Evolutionary conservation across 768 basidiomycete species (phyloP).

Genomic region (Artomyces pyxidatus): DNA sequence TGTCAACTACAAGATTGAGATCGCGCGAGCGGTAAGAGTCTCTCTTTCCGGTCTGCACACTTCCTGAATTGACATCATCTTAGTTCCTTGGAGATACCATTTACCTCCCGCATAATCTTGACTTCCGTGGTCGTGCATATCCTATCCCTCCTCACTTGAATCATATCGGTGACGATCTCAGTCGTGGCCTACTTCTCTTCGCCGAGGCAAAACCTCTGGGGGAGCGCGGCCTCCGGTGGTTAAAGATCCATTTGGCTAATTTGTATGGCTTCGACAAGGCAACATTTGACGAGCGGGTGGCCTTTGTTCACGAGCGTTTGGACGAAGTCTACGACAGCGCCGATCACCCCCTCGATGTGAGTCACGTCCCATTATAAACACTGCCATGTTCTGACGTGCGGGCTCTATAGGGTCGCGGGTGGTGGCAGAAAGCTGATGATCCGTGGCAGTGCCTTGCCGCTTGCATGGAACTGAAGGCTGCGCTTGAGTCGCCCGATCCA

Average conservation of each 20-base stretch:
- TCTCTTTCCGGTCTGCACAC: not conserved
- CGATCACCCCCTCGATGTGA: slow-evolving; percentile 64
- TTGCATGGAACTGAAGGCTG: slow-evolving; percentile 81
- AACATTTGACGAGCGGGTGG: slow-evolving; percentile 85
- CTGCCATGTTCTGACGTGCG: slow-evolving; percentile 3
- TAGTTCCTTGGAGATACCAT: slow-evolving; percentile 84
- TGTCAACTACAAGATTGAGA: slow-evolving; percentile 95
- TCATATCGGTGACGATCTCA: slow-evolving; percentile 92
- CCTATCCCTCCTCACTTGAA: slow-evolving; percentile 93
- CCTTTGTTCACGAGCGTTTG: slow-evolving; percentile 64
- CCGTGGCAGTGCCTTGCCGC: slow-evolving; percentile 97
- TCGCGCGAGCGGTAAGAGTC: slow-evolving; percentile 73
- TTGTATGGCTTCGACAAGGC: slow-evolving; percentile 93
- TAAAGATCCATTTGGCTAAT: slow-evolving; percentile 93
- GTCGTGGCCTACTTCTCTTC: slow-evolving; percentile 80
- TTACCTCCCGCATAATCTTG: slow-evolving; percentile 93
- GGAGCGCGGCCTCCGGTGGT: slow-evolving; percentile 80
- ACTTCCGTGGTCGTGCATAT: slow-evolving; percentile 96
- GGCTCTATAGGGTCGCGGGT: slow-evolving; percentile 49
- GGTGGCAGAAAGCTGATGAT: slow-evolving; percentile 92
- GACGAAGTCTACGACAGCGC: slow-evolving; percentile 81
- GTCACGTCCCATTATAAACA: slow-evolving; percentile 18
- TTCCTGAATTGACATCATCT: slow-evolving; percentile 2
- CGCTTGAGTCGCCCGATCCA: slow-evolving; percentile 62
- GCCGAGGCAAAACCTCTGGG: slow-evolving; percentile 75